Conservation (phyloP, 306 rosid genomes). For the Bauhinia variegata region DNA sequence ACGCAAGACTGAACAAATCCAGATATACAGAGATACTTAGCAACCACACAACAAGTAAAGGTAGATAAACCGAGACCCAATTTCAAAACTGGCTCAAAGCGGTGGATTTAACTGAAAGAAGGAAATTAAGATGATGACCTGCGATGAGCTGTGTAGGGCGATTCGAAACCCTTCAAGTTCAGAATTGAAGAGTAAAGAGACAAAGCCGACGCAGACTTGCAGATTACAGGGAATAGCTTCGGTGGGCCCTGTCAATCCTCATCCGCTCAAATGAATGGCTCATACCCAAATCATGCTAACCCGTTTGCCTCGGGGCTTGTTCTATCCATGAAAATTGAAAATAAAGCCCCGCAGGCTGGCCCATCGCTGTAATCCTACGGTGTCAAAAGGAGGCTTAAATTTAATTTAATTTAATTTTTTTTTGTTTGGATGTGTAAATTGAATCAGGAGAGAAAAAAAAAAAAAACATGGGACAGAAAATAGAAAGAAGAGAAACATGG, state of each 20-base stretch:
- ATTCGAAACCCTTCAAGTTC: neutral
- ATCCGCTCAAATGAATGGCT: no score
- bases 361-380: no score
- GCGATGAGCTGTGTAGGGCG: neutral
- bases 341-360: no score
- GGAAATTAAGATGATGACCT: neutral
- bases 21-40: neutral
- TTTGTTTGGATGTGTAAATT: no score
- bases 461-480: no score
- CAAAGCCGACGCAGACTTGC: neutral
- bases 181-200: constrained; percentile 3
- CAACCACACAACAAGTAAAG: neutral
- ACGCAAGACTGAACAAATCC: neutral
- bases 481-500: no score
- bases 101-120: constrained; percentile 7
- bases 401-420: no score
- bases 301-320: no score
- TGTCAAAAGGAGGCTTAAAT: no score
- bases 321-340: no score
- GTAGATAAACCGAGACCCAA: constrained; percentile 15
- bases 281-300: no score
- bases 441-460: no score
- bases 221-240: neutral
- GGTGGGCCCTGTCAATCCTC: constrained; percentile 59
- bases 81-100: neutral